A percentile compares a stretch with the other conserved stretches of the same genome.
These are phyloP conservation scores for Cercis canadensis DNA, from an alignment of 306 rosid genomes.

Conservation along the genomic window DNA sequence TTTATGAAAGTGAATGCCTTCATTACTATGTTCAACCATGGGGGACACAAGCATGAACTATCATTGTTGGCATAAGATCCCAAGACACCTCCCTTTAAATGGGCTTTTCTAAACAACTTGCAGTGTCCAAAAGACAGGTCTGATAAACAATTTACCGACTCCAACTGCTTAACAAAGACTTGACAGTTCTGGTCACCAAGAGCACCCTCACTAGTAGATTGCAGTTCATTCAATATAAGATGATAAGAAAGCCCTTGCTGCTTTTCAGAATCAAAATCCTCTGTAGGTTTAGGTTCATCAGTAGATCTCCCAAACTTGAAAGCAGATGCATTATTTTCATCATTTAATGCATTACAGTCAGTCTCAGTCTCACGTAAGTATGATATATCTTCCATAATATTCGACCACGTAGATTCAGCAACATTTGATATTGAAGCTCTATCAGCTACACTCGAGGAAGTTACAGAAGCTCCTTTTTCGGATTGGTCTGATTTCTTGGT, in stretches of 20 bases:
- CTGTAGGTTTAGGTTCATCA: conserved; percentile 27
- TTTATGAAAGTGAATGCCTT: conserved; percentile 81
- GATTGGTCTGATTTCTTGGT: conserved; percentile 39
- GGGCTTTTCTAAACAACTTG: conserved; percentile 55
- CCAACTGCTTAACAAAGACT: conserved; percentile 63
- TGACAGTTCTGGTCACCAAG: conserved; percentile 51
- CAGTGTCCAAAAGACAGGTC: conserved; percentile 66
- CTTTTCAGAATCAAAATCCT: conserved; percentile 45
- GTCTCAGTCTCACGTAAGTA: conserved; percentile 43
- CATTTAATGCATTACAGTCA: background rate
- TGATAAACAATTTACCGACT: conserved; percentile 65
- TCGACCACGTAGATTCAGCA: conserved; percentile 72
- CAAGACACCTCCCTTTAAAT: conserved; percentile 37
- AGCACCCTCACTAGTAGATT: conserved; percentile 29
- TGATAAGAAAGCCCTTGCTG: conserved; percentile 63
- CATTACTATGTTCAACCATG: conserved; percentile 76
- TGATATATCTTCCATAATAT: conserved; percentile 76
- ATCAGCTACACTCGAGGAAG: conserved; percentile 28
- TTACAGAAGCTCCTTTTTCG: conserved; percentile 19
- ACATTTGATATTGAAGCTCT: conserved; percentile 50
- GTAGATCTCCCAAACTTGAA: conserved; percentile 16
- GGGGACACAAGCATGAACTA: conserved; percentile 72
- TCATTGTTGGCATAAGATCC: conserved; percentile 26
- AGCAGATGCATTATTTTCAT: conserved; percentile 2
- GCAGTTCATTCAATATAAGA: conserved; percentile 51